Base-by-base conservation (phyloP, 2,329 filamentous ascomycete genomes). In the Fusarium sp. region DNA sequence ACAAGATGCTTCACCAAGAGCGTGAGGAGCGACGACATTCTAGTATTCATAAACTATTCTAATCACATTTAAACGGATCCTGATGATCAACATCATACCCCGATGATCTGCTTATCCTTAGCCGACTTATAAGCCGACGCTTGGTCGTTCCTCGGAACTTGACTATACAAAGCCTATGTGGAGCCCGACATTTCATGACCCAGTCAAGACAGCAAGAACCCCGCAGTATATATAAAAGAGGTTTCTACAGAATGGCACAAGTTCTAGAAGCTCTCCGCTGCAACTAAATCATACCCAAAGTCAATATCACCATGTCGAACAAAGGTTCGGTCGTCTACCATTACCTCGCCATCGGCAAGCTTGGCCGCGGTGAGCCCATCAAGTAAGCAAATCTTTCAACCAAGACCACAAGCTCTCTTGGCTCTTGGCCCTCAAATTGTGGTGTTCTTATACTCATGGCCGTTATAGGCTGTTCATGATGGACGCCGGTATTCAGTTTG, bases 291-390 rank as follows among this genome's bases (percentile, higher is more conserved):
- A 16, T 7, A 18, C 5, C 15, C 1, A 0, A 2, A 9, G 34
- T 5, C 15, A 12, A 15, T 5, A 5, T 6, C 25, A 64, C 0
- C 8, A 64, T 65, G 52, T 24, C 60, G 0, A 8, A n/a, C 0
- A 51, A 61, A 0, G 41, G 48, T 27, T 48, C 53, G 5, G 46
- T 53, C n/a, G 52, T 59, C 3, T 65, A 65, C 1, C 62, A 65
- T n/a, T 65, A 65, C 46, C 62, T 65, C 7, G 53, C 60, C 11
- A 65, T 65, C 18, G 62, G 62, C n/a, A 65, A 53, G 8, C 61
- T 65, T 44, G 62, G 62, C 12, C 60, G 62, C 0, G 62, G 62
- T 15, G 62, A 65, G 4, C 53, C 58, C 4, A 47, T 65, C 29
- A 65, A 65, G 62, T 65, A 13, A 13, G 59, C n/a, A 3, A 9